These are phyloP conservation scores for Nakazawaea sp. DNA, from an alignment of 805 yeast species.

Conservation along the genomic window DNA sequence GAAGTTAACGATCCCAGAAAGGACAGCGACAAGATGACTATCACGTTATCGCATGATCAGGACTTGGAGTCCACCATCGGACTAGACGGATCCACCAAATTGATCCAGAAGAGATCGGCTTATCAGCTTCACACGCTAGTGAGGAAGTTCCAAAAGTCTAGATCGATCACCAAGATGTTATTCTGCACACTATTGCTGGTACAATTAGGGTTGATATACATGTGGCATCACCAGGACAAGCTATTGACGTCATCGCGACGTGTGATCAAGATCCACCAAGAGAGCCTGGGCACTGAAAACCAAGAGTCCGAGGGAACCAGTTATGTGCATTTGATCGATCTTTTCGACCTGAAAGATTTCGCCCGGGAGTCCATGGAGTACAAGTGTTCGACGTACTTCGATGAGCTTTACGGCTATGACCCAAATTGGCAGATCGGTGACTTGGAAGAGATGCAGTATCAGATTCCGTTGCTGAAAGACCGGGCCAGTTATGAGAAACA, in stretches of 20 bases:
- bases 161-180: constrained; percentile 3
- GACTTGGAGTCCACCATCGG: too few species aligned
- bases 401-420: constrained; percentile 28
- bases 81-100: too few species aligned
- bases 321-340: constrained; percentile 9
- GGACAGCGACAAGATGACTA: too few species aligned
- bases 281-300: not conserved
- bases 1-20: too few species aligned
- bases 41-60: too few species aligned
- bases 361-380: constrained; percentile 21
- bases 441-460: constrained; percentile 2
- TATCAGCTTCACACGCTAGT: not conserved
- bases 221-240: not conserved
- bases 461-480: constrained; percentile 2
- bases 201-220: not conserved
- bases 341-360: constrained; percentile 13
- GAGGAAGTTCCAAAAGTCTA: not conserved
- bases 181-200: not conserved
- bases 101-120: too few species aligned
- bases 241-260: too few species aligned
- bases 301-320: not conserved
- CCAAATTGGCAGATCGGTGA: constrained; percentile 32
- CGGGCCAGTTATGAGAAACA: constrained; percentile 2
- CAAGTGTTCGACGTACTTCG: constrained; percentile 40
- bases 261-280: not conserved